Evolutionary conservation across 2,329 filamentous ascomycete genomes (phyloP).

Genomic region (Hymenoscyphus scutula): DNA sequence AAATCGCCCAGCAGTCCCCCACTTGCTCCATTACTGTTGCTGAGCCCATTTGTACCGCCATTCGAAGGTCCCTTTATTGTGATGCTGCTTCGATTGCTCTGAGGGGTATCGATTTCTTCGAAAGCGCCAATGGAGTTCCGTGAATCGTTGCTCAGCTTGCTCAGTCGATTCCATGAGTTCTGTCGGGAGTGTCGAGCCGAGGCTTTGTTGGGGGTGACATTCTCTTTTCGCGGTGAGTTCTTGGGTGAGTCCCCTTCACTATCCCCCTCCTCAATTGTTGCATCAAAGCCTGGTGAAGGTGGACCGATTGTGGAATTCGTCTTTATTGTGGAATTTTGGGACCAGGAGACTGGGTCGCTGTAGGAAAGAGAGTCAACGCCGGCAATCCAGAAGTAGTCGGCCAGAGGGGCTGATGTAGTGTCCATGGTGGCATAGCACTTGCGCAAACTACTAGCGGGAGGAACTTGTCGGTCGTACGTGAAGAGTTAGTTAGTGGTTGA

Average conservation of each 20-base stretch:
- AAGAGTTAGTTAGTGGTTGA: conserved; percentile 5
- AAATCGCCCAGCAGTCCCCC: conserved; percentile 56
- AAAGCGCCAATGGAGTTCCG: conserved; percentile 54
- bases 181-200: conserved; percentile 59
- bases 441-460: neutral
- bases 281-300: conserved; percentile 45
- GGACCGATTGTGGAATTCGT: conserved; percentile 26
- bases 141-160: conserved; percentile 50
- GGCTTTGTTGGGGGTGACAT: conserved; percentile 22
- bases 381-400: conserved; percentile 76
- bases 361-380: conserved; percentile 67
- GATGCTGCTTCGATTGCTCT: conserved; percentile 63
- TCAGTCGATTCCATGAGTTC: conserved; percentile 58
- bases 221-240: conserved; percentile 21
- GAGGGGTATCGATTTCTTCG: conserved; percentile 51
- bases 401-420: conserved; percentile 59
- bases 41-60: conserved; percentile 23
- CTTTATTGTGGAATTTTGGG: conserved; percentile 32
- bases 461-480: conserved; percentile 13
- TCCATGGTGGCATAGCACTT: conserved; percentile 34
- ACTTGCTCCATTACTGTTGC: conserved; percentile 17
- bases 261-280: conserved; percentile 54
- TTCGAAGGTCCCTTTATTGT: conserved; percentile 51
- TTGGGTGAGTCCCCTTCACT: conserved; percentile 54
- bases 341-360: conserved; percentile 49